A percentile compares a stretch with the other conserved stretches of the same genome.
Evolutionary conservation across 768 basidiomycete species (phyloP).

Genomic region (Ephemerocybe angulata): DNA sequence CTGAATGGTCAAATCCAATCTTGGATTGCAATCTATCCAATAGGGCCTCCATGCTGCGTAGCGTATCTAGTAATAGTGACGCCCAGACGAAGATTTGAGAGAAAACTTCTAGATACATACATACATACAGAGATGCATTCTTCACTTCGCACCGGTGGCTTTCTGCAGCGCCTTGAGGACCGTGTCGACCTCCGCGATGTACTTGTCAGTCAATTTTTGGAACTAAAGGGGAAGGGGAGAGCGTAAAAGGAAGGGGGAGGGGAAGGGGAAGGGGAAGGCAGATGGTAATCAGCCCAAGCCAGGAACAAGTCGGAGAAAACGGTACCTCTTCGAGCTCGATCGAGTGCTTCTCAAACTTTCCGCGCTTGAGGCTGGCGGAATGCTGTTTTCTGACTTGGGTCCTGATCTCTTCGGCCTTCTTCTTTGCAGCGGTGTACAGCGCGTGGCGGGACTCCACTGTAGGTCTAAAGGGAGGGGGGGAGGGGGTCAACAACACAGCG

Average conservation of each 20-base stretch:
- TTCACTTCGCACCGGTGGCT: conserved; percentile 37
- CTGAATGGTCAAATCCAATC: too few relatives aligned
- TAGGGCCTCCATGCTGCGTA: too few relatives aligned
- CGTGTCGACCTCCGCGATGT: conserved; percentile 63
- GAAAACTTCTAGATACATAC: too few relatives aligned
- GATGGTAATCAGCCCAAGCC: not conserved
- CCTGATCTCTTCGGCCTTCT: conserved; percentile 72
- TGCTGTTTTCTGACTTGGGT: conserved; percentile 73
- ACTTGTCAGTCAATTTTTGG: conserved; percentile 64
- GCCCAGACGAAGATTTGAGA: too few relatives aligned
- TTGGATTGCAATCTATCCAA: too few relatives aligned
- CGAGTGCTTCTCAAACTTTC: conserved; percentile 66
- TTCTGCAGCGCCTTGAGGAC: conserved; percentile 63
- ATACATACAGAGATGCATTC: not conserved
- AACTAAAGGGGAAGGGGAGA: too few relatives aligned
- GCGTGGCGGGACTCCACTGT: conserved; percentile 69
- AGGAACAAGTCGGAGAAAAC: conserved; percentile 4
- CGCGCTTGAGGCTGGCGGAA: conserved; percentile 61
- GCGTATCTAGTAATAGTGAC: too few relatives aligned
- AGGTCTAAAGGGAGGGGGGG: conserved; percentile 42
- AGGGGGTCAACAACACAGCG: not conserved
- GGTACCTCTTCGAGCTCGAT: conserved; percentile 67
- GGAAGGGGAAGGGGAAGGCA: too few relatives aligned
- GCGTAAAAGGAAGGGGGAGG: too few relatives aligned
- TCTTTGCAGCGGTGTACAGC: conserved; percentile 51